These are phyloP conservation scores for Phellopilus nigrolimitatus DNA, from an alignment of 1,284 basidiomycete species.

Conservation along the genomic window DNA sequence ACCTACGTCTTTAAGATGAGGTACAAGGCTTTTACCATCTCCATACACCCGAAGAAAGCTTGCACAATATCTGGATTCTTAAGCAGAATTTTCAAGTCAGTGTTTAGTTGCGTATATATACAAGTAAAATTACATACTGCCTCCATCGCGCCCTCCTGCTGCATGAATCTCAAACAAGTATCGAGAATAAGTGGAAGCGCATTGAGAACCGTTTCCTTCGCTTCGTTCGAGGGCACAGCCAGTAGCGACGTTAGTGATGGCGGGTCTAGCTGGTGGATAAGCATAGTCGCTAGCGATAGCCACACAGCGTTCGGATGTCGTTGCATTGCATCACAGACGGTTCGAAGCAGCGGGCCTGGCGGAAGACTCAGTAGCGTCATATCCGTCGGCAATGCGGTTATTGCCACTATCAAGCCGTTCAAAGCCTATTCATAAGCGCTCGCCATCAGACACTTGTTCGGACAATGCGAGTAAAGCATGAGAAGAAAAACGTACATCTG, in stretches of 20 bases:
- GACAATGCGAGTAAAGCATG: slow-evolving; percentile 1
- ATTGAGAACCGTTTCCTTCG: slow-evolving; percentile 43
- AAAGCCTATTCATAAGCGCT: slow-evolving; percentile 49
- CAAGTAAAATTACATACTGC: slow-evolving; percentile 44
- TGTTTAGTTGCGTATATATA: too few relatives aligned
- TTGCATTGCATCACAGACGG: slow-evolving; percentile 73
- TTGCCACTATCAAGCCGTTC: slow-evolving; percentile 76
- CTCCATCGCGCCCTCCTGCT: slow-evolving; percentile 62
- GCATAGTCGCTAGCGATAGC: slow-evolving; percentile 74
- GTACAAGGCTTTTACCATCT: slow-evolving; percentile 43
- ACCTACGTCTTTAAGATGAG: slow-evolving; percentile 9
- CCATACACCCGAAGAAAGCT: slow-evolving; percentile 79
- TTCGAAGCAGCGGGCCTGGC: slow-evolving; percentile 69
- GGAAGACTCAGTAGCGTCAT: slow-evolving; percentile 75
- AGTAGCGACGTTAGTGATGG: slow-evolving; percentile 47
- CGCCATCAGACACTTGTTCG: slow-evolving; percentile 6
- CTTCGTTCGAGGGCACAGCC: slow-evolving; percentile 36
- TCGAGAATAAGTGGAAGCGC: slow-evolving; percentile 58
- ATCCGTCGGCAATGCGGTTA: slow-evolving; percentile 69
- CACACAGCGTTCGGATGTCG: slow-evolving; percentile 76
- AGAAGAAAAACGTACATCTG: slow-evolving; percentile 51
- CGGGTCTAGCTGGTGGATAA: slow-evolving; percentile 76
- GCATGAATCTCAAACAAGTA: slow-evolving; percentile 53
- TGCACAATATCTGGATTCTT: slow-evolving; percentile 88
- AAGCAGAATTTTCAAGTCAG: neutral